A percentile compares a stretch with the other conserved stretches of the same genome.
These are phyloP conservation scores for Fraxinus greggii DNA, from an alignment of 305 asterid genomes.

Conservation along the genomic window DNA sequence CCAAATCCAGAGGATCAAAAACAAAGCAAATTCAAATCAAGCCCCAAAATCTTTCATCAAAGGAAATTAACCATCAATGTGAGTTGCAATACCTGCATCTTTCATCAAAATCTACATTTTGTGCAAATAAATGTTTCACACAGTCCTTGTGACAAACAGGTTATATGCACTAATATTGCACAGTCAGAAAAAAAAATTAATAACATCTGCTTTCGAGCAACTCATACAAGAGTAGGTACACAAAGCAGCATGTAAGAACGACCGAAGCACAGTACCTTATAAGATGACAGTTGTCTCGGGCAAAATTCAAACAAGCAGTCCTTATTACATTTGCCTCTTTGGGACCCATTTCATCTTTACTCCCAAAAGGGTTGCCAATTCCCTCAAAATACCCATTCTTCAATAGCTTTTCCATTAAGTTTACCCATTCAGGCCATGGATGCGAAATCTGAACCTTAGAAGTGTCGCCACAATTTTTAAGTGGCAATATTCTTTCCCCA, in stretches of 20 bases:
- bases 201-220: neutral
- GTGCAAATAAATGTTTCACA: conserved; percentile 1
- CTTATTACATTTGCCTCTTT: conserved; percentile 64
- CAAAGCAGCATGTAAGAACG: neutral
- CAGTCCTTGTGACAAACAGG: conserved; percentile 29
- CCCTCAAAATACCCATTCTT: conserved; percentile 60
- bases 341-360: conserved; percentile 34
- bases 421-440: conserved; percentile 87
- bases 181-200: neutral
- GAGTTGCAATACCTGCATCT: neutral
- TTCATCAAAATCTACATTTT: neutral
- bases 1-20: too few species aligned
- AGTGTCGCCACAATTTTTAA: neutral
- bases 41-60: too few species aligned
- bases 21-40: too few species aligned
- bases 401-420: conserved; percentile 54
- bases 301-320: conserved; percentile 78
- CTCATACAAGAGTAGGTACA: neutral
- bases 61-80: neutral
- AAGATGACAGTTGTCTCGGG: conserved; percentile 59
- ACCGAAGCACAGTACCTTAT: conserved; percentile 46
- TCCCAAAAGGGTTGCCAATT: conserved; percentile 60
- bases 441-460: conserved; percentile 43
- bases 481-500: conserved; percentile 29
- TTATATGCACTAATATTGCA: conserved; percentile 10